Conservation (phyloP, 1,284 basidiomycete genomes). For the Papiliotrema laurentii region DNA sequence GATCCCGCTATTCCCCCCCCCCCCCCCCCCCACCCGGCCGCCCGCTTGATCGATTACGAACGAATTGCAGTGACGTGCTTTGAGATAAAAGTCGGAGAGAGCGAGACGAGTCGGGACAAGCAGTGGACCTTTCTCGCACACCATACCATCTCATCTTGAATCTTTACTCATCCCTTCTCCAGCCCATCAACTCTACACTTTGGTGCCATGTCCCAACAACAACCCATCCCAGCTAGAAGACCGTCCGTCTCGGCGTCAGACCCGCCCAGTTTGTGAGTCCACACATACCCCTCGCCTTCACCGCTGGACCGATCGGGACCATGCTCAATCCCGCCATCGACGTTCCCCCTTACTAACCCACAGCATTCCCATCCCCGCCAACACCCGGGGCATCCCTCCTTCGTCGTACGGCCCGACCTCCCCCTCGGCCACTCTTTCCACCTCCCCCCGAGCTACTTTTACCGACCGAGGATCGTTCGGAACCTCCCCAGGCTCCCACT, state of each 20-base stretch:
- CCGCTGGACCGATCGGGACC: not conserved
- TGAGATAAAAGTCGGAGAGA: too few species aligned
- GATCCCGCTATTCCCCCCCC: not conserved
- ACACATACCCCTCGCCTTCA: constrained; percentile 12
- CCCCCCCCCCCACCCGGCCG: too few species aligned
- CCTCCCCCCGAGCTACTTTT: constrained; percentile 11
- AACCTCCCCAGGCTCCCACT: constrained; percentile 20
- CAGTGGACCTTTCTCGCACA: too few species aligned
- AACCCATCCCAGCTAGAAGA: constrained; percentile 18
- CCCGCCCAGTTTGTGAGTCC: constrained; percentile 37
- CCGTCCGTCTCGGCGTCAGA: constrained; percentile 39
- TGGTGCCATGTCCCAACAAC: constrained; percentile 12
- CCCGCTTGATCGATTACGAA: not conserved
- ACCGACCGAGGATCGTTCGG: constrained; percentile 4
- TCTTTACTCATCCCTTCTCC: not conserved
- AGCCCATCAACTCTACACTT: not conserved
- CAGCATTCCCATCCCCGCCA: constrained; percentile 48
- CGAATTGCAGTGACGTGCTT: not conserved
- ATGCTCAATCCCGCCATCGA: not conserved
- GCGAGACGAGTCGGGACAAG: too few species aligned
- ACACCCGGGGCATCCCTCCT: constrained; percentile 40
- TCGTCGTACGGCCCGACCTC: constrained; percentile 29
- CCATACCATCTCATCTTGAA: not conserved
- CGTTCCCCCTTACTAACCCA: not conserved
- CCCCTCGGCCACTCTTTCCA: constrained; percentile 15